These are phyloP conservation scores for Colletotrichum sp. DNA, from an alignment of 2,329 filamentous ascomycete species.

Conservation along the genomic window DNA sequence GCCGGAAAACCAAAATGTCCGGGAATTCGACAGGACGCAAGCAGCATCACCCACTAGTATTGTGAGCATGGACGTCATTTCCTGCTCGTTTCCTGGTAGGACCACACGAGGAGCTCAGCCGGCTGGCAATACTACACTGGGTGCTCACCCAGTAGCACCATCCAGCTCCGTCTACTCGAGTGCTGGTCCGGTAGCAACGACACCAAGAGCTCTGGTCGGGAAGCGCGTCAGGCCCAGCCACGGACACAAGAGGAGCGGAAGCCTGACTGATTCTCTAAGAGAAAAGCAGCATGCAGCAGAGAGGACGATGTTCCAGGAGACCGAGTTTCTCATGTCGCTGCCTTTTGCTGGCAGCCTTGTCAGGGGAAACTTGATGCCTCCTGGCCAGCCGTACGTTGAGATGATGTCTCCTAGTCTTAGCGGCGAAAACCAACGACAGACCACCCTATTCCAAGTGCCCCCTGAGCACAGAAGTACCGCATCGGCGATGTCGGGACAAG, in stretches of 20 bases:
- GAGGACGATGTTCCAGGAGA: constrained; percentile 53
- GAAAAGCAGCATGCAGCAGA: constrained; percentile 61
- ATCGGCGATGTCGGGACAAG: constrained; percentile 70
- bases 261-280: constrained; percentile 82
- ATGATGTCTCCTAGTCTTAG: constrained; percentile 58
- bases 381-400: constrained; percentile 81
- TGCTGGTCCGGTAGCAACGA: constrained; percentile 58
- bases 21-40: constrained; percentile 36
- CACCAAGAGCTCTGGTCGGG: constrained; percentile 61
- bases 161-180: constrained; percentile 52
- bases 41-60: constrained; percentile 60
- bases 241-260: constrained; percentile 82
- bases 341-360: constrained; percentile 85
- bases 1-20: constrained; percentile 40
- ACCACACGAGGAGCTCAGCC: constrained; percentile 39
- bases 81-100: constrained; percentile 68
- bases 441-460: constrained; percentile 54
- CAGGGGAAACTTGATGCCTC: constrained; percentile 83
- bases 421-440: constrained; percentile 53
- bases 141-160: constrained; percentile 59
- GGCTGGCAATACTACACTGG: constrained; percentile 44
- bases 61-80: constrained; percentile 64
- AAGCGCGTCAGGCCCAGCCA: constrained; percentile 64
- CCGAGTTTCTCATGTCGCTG: constrained; percentile 64
- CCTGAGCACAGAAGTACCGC: constrained; percentile 39